Conservation (phyloP, 768 basidiomycete genomes). For the Lactifluus subvellereus region DNA sequence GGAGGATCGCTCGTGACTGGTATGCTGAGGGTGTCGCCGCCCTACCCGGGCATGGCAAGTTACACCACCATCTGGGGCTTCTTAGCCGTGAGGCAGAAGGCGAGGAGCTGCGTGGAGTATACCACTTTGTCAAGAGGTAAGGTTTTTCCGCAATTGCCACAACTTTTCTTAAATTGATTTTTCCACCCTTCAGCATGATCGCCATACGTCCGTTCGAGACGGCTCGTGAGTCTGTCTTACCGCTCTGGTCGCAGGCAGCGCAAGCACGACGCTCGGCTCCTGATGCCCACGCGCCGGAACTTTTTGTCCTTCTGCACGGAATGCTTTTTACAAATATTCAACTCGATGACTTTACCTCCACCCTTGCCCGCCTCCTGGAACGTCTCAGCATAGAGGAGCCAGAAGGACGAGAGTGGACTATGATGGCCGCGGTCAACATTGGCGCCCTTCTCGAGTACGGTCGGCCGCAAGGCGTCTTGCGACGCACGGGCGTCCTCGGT, state of each 20-base stretch:
- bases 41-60: constrained; percentile 87
- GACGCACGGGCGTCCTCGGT: constrained; percentile 46
- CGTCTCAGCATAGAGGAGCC: constrained; percentile 77
- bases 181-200: constrained; percentile 59
- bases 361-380: constrained; percentile 80
- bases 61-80: constrained; percentile 91
- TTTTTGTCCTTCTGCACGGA: constrained; percentile 90
- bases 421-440: constrained; percentile 90
- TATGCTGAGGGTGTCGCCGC: constrained; percentile 82
- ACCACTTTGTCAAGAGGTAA: constrained; percentile 94
- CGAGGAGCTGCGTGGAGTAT: constrained; percentile 79
- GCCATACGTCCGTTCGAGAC: constrained; percentile 81
- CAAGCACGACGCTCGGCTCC: constrained; percentile 71
- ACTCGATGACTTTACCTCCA: constrained; percentile 83
- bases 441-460: constrained; percentile 86
- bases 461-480: constrained; percentile 60
- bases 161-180: constrained; percentile 5
- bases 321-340: constrained; percentile 97
- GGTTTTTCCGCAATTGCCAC: constrained; percentile 25
- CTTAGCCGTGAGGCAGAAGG: constrained; percentile 77
- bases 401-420: constrained; percentile 87
- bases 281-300: constrained; percentile 65
- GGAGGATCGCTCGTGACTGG: constrained; percentile 87
- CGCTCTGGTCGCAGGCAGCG: constrained; percentile 75
- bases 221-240: constrained; percentile 84